phyloP scores from a whole-genome alignment of 2,329 filamentous ascomycete species.

The Clonostachys chloroleuca region DNA sequence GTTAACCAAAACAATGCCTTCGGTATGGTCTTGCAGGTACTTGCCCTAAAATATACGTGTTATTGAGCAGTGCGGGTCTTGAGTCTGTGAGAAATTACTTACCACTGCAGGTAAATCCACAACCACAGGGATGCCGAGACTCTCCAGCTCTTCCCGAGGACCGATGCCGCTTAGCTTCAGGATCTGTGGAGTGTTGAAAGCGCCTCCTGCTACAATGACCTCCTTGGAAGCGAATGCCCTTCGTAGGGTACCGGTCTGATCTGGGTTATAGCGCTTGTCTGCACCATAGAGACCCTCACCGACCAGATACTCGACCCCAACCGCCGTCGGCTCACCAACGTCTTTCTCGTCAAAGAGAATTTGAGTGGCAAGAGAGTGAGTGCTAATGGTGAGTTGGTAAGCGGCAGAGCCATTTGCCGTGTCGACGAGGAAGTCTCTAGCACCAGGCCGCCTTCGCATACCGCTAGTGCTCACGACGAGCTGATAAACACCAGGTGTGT shows the following conservation, averaged over 20 bases:
- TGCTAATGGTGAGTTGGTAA: conserved; percentile 3
- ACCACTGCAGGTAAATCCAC: conserved; percentile 52
- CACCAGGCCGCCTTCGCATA: neutral
- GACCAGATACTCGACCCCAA: conserved; percentile 25
- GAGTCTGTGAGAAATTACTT: neutral
- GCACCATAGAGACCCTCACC: conserved; percentile 11
- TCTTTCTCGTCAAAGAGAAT: neutral
- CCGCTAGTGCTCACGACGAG: neutral
- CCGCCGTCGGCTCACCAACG: conserved; percentile 18
- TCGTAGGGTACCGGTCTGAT: neutral
- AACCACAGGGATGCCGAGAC: conserved; percentile 34
- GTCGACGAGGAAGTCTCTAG: neutral
- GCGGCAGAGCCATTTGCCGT: neutral
- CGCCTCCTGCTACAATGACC: conserved; percentile 43
- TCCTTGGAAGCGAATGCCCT: conserved; percentile 20
- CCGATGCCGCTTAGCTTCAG: conserved; percentile 46
- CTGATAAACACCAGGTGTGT: conserved; percentile 12
- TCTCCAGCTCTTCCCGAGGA: conserved; percentile 30
- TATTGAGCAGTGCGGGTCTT: neutral
- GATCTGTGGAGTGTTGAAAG: conserved; percentile 48
- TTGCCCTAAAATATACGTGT: conserved; percentile 18
- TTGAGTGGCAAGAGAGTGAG: conserved; percentile 4
- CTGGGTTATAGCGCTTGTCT: conserved; percentile 3
- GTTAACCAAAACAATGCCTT: conserved; percentile 15
- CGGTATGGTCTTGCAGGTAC: conserved; percentile 56